Percentiles rank a stretch among this genome's conserved stretches.
phyloP scores from a whole-genome alignment of 2,329 filamentous ascomycete species.

The Orbilia ellipsospora region DNA sequence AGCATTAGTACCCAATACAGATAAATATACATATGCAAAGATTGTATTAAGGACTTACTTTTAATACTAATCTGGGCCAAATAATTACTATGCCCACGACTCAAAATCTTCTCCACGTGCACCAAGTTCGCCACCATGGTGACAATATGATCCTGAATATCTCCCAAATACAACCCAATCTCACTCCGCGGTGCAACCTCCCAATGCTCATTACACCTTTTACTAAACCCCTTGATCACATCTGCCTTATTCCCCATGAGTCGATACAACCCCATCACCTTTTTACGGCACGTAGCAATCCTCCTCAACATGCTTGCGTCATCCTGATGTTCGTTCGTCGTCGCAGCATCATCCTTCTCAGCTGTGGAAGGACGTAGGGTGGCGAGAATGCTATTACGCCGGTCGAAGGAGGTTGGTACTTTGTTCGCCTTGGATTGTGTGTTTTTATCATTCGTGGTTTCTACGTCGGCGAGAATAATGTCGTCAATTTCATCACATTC shows the following conservation, averaged over 20 bases:
- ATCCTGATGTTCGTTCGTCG: slow-evolving; percentile 70
- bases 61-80: slow-evolving; percentile 93
- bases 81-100: slow-evolving; percentile 93
- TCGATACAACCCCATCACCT: slow-evolving; percentile 91
- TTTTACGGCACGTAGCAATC: slow-evolving; percentile 91
- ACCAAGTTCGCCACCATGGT: slow-evolving; percentile 98
- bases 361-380: slow-evolving; percentile 35
- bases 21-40: neutral
- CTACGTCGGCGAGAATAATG: slow-evolving; percentile 84
- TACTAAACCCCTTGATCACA: slow-evolving; percentile 95
- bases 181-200: slow-evolving; percentile 94
- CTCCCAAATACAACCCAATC: slow-evolving; percentile 93
- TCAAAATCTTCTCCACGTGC: slow-evolving; percentile 98
- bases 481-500: slow-evolving; percentile 96
- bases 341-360: slow-evolving; percentile 68
- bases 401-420: slow-evolving; percentile 4
- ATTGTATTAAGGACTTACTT: slow-evolving; percentile 68
- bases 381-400: slow-evolving; percentile 2
- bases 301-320: slow-evolving; percentile 86
- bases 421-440: neutral
- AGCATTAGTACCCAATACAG: neutral
- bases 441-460: neutral
- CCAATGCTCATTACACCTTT: slow-evolving; percentile 98
- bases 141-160: slow-evolving; percentile 98
- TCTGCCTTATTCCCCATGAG: slow-evolving; percentile 97